phyloP scores from a whole-genome alignment of 306 rosid species.

The Cucurbita pepo region DNA sequence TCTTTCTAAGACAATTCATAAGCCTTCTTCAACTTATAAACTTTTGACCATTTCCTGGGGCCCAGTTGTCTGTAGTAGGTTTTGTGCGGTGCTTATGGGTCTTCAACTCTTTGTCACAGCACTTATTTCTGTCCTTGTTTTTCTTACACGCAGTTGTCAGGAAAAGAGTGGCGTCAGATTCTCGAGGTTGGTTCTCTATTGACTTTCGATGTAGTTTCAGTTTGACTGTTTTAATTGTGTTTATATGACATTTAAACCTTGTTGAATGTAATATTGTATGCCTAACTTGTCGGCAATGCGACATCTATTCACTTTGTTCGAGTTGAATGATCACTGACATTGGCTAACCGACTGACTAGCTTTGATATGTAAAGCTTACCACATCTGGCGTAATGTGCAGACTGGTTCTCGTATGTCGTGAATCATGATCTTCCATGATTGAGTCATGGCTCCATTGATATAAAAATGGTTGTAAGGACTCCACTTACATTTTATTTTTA shows the following conservation, averaged over 20 bases:
- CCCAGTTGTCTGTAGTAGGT: background rate
- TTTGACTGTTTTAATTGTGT: background rate
- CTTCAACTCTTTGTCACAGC: slow-evolving; percentile 7
- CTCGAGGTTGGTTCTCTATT: slow-evolving; percentile 55
- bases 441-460: no score
- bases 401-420: slow-evolving; percentile 34
- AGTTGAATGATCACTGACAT: slow-evolving; percentile 9
- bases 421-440: slow-evolving; percentile 34
- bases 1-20: background rate
- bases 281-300: background rate
- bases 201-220: background rate
- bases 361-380: slow-evolving; percentile 24
- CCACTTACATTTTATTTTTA: no score
- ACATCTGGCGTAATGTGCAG: slow-evolving; percentile 51
- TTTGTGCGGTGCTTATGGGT: background rate
- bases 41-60: background rate
- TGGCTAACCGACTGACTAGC: slow-evolving; percentile 29
- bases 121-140: background rate
- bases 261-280: background rate
- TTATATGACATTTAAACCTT: background rate
- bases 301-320: slow-evolving; percentile 3
- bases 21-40: background rate
- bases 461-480: no score
- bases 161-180: slow-evolving; percentile 86
- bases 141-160: slow-evolving; percentile 45